Evolutionary conservation across 495 filamentous ascomycete genomes (phyloP), one percentile per base, ranked within the genome.

Genomic region (Xylaria nigripes): DNA sequence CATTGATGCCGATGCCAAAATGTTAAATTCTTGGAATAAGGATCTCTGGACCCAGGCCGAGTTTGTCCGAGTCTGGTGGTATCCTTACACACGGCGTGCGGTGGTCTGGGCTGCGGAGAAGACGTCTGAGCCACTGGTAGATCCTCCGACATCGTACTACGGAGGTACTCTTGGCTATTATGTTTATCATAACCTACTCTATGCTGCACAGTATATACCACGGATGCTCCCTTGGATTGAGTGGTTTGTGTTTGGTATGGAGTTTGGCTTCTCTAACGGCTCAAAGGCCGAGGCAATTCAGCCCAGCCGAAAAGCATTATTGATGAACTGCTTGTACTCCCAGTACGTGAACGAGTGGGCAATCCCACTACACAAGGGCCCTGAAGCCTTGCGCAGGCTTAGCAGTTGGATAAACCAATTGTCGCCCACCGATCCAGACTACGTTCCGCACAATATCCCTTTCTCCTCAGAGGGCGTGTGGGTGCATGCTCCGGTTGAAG

Each of bases 261-360:
- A 96, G 67, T 96, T 95, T 68, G 91, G 91, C 32, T 96, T 95
- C 75, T 60, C 73, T 3, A 82, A 87, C 54, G 83, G 86, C 23
- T 72, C 70, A 2, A 75, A 76, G 41, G 87, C 80, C 18, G 75
- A 61, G 29, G 94, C 86, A 19, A 81, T 96, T n/a, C 84, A 96
- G 70, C 82, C 84, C 18, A 83, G 83, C 34, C 82, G 87, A 19
- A 67, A 83, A 48, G 94, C 90, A 8, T 76, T 98, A 52, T 74
- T 95, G 42, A 90, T 98, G 87, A 91, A 98, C 69, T 98, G 93
- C 67, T 79, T 96, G 16, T 98, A 94, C 71, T 90, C 85, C 19
- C 93, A 98, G 67, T 94, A 89, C 61, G 93, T 98, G 43, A 95
- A 98, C 66, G 93, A 98, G 66, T 98, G 93, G 93, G 91, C 92